Evolutionary conservation across 2,329 filamentous ascomycete species (phyloP).

Genomic region (Nemania sp.): DNA sequence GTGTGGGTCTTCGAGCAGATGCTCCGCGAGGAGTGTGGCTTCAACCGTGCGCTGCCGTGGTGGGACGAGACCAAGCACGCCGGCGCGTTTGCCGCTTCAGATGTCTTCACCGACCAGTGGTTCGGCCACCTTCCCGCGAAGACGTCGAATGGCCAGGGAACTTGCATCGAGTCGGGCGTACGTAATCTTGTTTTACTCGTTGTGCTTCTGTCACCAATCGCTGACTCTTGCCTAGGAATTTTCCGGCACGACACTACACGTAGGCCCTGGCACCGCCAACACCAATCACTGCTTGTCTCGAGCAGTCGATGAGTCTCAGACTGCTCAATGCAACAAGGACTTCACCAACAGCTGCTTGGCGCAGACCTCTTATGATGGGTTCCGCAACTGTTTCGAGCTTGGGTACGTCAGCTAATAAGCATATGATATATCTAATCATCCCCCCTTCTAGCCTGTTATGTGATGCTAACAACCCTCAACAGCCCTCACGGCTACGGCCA

Average conservation of each 20-base stretch:
- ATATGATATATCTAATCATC: neutral
- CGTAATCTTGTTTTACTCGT: slow-evolving; percentile 8
- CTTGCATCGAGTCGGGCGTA: slow-evolving; percentile 41
- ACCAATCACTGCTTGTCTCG: slow-evolving; percentile 40
- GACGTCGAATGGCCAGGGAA: slow-evolving; percentile 36
- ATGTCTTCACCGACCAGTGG: slow-evolving; percentile 38
- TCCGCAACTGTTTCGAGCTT: slow-evolving; percentile 40
- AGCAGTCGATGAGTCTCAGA: slow-evolving; percentile 40
- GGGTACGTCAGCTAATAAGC: slow-evolving; percentile 37
- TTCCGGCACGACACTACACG: slow-evolving; percentile 34
- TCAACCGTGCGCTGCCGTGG: slow-evolving; percentile 43
- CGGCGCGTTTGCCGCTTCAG: slow-evolving; percentile 38
- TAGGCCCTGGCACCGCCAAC: slow-evolving; percentile 37
- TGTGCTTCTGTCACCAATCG: neutral
- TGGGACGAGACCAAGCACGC: slow-evolving; percentile 46
- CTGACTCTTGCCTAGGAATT: slow-evolving; percentile 35
- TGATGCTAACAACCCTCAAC: slow-evolving; percentile 26
- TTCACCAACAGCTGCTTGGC: slow-evolving; percentile 41
- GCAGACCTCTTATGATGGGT: slow-evolving; percentile 36
- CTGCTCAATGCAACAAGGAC: slow-evolving; percentile 35
- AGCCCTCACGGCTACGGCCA: slow-evolving; percentile 44
- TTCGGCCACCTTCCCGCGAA: slow-evolving; percentile 37
- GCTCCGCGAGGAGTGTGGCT: slow-evolving; percentile 45
- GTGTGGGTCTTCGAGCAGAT: slow-evolving; percentile 42
- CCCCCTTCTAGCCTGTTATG: neutral